Evolutionary conservation across 2,329 filamentous ascomycete genomes (phyloP).

Genomic region (Diaporthe destruens): DNA sequence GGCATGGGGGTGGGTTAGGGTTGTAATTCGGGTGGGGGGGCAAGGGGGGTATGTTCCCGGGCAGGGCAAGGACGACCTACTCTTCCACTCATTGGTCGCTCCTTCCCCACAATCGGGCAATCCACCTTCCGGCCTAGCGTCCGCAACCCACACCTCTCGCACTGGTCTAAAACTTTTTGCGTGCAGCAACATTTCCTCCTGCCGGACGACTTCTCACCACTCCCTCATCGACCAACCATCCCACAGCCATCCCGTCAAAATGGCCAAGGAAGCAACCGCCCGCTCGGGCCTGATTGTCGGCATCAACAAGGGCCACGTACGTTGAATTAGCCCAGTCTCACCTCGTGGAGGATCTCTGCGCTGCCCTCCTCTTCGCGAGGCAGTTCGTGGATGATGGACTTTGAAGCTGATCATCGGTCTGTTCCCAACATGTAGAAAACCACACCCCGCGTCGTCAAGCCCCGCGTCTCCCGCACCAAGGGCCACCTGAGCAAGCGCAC

Average conservation of each 20-base stretch:
- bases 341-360: constrained; percentile 81
- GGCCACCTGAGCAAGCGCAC: constrained; percentile 97
- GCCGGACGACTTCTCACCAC: constrained; percentile 33
- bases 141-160: constrained; percentile 8
- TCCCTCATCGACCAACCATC: constrained; percentile 46
- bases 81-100: constrained; percentile 4
- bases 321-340: constrained; percentile 68
- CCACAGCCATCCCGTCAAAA: constrained; percentile 54
- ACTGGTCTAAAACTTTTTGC: constrained; percentile 30
- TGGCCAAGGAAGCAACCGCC: constrained; percentile 71
- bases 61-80: constrained; percentile 9
- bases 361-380: constrained; percentile 51
- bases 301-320: constrained; percentile 75
- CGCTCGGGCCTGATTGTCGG: constrained; percentile 71
- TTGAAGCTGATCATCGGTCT: constrained; percentile 57
- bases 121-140: constrained; percentile 34
- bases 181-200: constrained; percentile 7
- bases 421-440: constrained; percentile 75
- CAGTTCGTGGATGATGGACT: constrained; percentile 71
- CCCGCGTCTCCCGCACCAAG: constrained; percentile 87
- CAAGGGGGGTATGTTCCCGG: background rate
- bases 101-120: constrained; percentile 30
- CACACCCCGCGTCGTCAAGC: constrained; percentile 82
- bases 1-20: background rate
- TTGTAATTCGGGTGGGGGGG: background rate